Base-by-base conservation (phyloP, 2,329 filamentous ascomycete genomes). In the Fusarium ambrosium region DNA sequence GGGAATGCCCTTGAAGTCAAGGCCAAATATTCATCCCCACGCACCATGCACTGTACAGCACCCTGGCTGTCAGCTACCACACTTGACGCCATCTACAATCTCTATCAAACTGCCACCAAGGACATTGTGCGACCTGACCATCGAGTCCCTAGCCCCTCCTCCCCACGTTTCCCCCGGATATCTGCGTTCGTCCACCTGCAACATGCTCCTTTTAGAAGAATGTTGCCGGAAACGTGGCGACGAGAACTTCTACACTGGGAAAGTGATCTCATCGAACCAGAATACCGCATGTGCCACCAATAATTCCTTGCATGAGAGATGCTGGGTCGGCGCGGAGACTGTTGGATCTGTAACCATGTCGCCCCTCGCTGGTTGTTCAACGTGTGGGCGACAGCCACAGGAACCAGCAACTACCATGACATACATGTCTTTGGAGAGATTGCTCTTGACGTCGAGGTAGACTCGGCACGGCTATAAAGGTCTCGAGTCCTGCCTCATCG, bases 171-270 rank as follows among this genome's bases (percentile, higher is more conserved):
- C 51, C 58, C 58, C 24, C 69, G 77, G 75, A 64, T 77, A 69
- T 66, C 67, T 76, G 71, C 77, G 53, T 78, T 62, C 37, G 41
- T 61, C 34, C 66, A 32, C 53, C 68, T 79, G 77, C 75, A 76
- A 22, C 60, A 34, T 29, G 56, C 77, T 70, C 58, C 27, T 74
- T 78, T 73, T 24, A 76, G 77, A 41, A 51, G 55, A 55, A 51
- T 27, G 14, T 37, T 14, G 39, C 64, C 61, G 63, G 66, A 64
- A 22, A 53, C 56, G 62, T 53, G 67, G 60, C 58, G 43, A 69
- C 34, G 45, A 45, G 37, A 24, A 39, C 48, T 51, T 51, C 58
- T 68, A 53, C 45, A 51, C 45, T 51, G 20, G 27, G 51, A 53
- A 75, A 59, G 55, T 55, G 53, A 71, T 53, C 62, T 20, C 32